These are phyloP conservation scores for Wickerhamomyces alni DNA, from an alignment of 805 yeast genomes.

Conservation along the genomic window DNA sequence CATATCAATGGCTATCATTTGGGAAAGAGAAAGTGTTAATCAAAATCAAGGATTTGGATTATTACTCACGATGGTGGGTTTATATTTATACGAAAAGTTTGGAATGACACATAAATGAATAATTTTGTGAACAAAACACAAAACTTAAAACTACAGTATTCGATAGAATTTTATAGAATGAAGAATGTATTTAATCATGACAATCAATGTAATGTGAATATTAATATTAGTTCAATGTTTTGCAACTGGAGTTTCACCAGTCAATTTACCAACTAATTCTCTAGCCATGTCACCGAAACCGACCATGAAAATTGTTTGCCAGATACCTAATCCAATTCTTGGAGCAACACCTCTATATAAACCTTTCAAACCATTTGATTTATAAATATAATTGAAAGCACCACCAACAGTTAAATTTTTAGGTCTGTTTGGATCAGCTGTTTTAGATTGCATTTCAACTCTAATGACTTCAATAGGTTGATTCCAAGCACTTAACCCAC, in stretches of 20 bases:
- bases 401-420: slow-evolving; percentile 74
- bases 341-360: slow-evolving; percentile 96
- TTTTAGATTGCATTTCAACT: slow-evolving; percentile 96
- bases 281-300: slow-evolving; percentile 94
- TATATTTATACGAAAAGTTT: slow-evolving; percentile 73
- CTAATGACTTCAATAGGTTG: slow-evolving; percentile 98
- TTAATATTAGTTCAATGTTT: slow-evolving; percentile 21
- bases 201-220: background rate
- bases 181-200: no score
- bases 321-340: slow-evolving; percentile 90
- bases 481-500: slow-evolving; percentile 97
- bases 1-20: slow-evolving; percentile 55
- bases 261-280: slow-evolving; percentile 55
- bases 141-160: no score
- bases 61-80: slow-evolving; percentile 48
- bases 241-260: slow-evolving; percentile 52
- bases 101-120: slow-evolving; percentile 28
- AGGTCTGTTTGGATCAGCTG: slow-evolving; percentile 93
- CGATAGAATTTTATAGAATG: no score
- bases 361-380: slow-evolving; percentile 80
- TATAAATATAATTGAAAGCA: slow-evolving; percentile 78
- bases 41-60: slow-evolving; percentile 49
- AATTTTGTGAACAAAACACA: no score
- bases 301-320: slow-evolving; percentile 99
- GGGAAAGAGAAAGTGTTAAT: slow-evolving; percentile 45